Evolutionary conservation across 192 early-diverging fungal genomes (phyloP).

Genomic region (Coemansia aciculifera): DNA sequence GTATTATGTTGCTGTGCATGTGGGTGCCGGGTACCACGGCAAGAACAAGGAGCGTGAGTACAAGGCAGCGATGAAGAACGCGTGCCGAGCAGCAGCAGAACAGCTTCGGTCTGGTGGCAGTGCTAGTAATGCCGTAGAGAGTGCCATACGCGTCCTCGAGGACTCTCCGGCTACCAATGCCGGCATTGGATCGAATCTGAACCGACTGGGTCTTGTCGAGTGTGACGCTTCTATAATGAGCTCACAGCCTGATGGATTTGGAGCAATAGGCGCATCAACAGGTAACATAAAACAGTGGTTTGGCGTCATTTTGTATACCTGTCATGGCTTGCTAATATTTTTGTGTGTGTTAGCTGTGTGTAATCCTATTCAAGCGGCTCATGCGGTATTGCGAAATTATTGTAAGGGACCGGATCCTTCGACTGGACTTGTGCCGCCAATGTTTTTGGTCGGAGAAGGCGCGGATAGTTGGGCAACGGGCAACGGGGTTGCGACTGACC

Average conservation of each 20-base stretch:
- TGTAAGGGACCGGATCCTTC: conserved; percentile 5
- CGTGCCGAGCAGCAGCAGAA: conserved; percentile 28
- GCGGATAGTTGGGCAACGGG: conserved; percentile 52
- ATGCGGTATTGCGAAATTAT: conserved; percentile 53
- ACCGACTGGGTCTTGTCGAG: conserved; percentile 70
- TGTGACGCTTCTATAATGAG: conserved; percentile 88
- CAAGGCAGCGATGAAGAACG: conserved; percentile 28
- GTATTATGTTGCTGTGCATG: conserved; percentile 42
- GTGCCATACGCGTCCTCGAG: conserved; percentile 47
- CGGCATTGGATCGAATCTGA: conserved; percentile 80
- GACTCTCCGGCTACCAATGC: conserved; percentile 58
- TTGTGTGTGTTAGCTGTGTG: conserved; percentile 49
- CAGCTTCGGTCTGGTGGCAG: conserved; percentile 8
- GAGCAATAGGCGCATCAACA: conserved; percentile 70
- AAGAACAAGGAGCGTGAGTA: conserved; percentile 15
- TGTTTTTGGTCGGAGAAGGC: conserved; percentile 61
- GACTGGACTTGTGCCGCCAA: conserved; percentile 58
- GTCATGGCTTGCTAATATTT: background rate
- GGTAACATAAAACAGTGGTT: conserved; percentile 45
- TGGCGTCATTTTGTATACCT: background rate
- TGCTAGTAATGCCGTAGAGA: conserved; percentile 31
- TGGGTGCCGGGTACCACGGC: conserved; percentile 45
- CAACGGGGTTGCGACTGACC: conserved; percentile 13
- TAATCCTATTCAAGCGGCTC: conserved; percentile 65
- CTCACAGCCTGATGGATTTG: conserved; percentile 65